Conservation (phyloP, 2,329 filamentous ascomycete genomes). For the Fusarium lyarnte region DNA sequence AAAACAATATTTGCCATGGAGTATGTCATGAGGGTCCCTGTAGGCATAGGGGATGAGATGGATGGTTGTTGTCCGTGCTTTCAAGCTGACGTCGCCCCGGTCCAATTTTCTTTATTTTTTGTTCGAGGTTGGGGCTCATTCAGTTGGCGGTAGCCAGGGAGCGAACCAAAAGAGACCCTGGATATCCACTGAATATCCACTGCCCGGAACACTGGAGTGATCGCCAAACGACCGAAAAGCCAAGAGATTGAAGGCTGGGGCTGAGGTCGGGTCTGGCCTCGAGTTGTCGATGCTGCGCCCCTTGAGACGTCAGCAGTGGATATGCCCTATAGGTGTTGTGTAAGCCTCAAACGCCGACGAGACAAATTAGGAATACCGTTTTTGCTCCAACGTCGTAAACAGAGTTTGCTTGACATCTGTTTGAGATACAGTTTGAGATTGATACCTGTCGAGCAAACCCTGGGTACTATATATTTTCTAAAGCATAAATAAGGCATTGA, state of each 20-base stretch:
- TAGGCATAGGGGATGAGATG: conserved; percentile 9
- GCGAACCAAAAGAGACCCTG: too few species aligned
- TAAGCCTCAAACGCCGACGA: conserved; percentile 25
- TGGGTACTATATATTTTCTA: not conserved
- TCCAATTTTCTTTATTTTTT: conserved; percentile 25
- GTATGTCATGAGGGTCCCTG: not conserved
- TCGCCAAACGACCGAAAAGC: conserved; percentile 25
- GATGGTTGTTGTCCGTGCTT: conserved; percentile 29
- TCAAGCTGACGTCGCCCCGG: conserved; percentile 40
- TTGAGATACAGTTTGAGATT: conserved; percentile 18
- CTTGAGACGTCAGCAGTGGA: conserved; percentile 43
- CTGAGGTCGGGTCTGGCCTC: not conserved
- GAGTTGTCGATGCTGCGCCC: conserved; percentile 36
- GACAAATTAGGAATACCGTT: conserved; percentile 19
- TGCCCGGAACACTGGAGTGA: conserved; percentile 7
- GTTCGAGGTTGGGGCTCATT: conserved; percentile 16
- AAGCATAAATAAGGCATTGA: not conserved
- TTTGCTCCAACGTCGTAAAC: not conserved
- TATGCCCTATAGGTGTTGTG: conserved; percentile 5
- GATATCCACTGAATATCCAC: not conserved
- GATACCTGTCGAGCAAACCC: not conserved
- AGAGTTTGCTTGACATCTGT: not conserved
- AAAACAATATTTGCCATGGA: not conserved
- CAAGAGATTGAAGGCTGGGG: conserved; percentile 5
- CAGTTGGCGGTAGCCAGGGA: not conserved